These are phyloP conservation scores for Jatropha multifida DNA, from an alignment of 441 rosid species.

Conservation along the genomic window DNA sequence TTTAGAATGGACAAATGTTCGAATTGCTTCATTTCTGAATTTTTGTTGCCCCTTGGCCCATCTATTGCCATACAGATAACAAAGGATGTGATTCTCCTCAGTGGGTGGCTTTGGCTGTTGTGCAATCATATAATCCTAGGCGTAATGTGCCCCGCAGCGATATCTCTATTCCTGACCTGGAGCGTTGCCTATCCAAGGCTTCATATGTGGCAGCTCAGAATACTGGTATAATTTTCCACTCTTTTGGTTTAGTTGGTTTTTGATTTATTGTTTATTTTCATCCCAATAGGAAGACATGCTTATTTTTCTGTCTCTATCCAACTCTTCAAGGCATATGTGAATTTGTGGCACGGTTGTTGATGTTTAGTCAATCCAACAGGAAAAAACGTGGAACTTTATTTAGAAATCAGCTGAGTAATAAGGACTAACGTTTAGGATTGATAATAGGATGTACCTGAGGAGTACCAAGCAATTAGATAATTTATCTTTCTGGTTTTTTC, in stretches of 20 bases:
- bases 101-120: constrained; percentile 84
- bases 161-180: constrained; percentile 71
- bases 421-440: no score
- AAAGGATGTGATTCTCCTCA: constrained; percentile 29
- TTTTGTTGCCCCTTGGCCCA: background rate
- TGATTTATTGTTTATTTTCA: background rate
- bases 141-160: constrained; percentile 69
- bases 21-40: background rate
- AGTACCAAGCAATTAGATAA: background rate
- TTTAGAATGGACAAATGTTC: background rate
- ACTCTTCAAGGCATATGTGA: no score
- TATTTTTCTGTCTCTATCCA: no score
- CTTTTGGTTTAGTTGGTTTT: background rate
- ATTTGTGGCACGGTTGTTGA: no score
- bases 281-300: background rate
- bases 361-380: no score
- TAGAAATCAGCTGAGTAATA: no score
- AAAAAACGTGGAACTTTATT: no score
- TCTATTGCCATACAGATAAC: constrained; percentile 34
- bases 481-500: constrained; percentile 3
- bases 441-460: no score
- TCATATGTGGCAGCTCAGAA: constrained; percentile 67
- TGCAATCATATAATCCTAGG: constrained; percentile 73
- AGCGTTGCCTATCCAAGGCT: constrained; percentile 68
- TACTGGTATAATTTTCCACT: constrained; percentile 45